Base-by-base conservation (phyloP, 805 yeast genomes). In the Pachysolen tannophilus region DNA sequence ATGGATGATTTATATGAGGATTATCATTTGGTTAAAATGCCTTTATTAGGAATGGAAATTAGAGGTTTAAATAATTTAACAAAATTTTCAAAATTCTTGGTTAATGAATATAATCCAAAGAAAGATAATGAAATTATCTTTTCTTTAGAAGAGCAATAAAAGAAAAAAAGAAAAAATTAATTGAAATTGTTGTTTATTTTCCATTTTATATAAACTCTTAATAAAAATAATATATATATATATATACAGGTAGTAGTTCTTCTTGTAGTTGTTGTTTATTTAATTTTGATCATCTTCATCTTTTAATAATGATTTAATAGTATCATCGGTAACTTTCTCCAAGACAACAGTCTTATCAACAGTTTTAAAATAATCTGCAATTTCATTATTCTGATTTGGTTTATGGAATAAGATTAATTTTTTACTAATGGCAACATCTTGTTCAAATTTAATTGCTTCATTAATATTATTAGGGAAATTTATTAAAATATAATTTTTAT, bases 1-100 rank as follows among this genome's bases (percentile, higher is more conserved):
- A 90, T 92, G 79, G 84, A 74, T 49, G 99, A 92, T 58, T 69
- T 92, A 40, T 92, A 92, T 53, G 98, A 92, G 61, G 98, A 92
- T 60, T 92, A 90, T 69, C 97, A 94, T 55, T 69, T 92, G 48
- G 92, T 92, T 23, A 87, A 86, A 63, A 82, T 92, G 78, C 99
- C 99, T 3, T 75, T 90, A 55, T 75, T 92, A 46, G 95, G 96
- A 31, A 76, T 82, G 45, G 99, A 92, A 63, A 92, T 92, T 38
- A 78, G 99, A 60, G 99, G 99, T 23, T 67, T 84, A 43, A 82
- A 81, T 37, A 85, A 87, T 53, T 70, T 92, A 58, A 79, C 75
- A 56, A 74, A 78, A 56, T 92, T 92, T 53, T 84, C 95, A 21
- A 72, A 76, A 50, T 86, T 81, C 64, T 72, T 90, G 50, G 60